Base-by-base conservation (phyloP, 1,139 yeast species). In the Scheffersomyces segobiensis region DNA sequence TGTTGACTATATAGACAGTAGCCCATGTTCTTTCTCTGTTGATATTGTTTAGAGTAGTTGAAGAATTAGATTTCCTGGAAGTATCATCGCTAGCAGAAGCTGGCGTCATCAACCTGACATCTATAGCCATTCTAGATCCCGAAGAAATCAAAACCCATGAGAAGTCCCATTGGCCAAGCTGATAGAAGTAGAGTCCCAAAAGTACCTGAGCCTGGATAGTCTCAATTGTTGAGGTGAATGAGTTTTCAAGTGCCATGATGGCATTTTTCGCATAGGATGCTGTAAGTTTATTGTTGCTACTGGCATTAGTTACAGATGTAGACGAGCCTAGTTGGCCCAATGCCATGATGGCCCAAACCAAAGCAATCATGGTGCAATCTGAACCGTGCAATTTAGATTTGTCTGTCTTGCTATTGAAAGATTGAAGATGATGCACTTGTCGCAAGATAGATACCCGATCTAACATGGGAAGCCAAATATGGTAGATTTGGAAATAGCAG, bases 1-100 rank as follows among this genome's bases (percentile, higher is more conserved):
- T 70, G 56, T 70, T 69, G 10, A 68, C 46, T 20, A 67, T 60
- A 56, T 64, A 69, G 2, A 67, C 70, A 22, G 67, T 57, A 2
- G 70, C 68, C 73, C 73, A 70, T n/a, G 73, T 70, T 52, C 73
- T 57, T 54, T 68, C 68, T 48, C 72, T 59, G 54, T 57, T 65
- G 42, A 63, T 63, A 46, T 63, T 67, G 54, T 68, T 66, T 55
- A 63, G 59, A 5, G 58, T 49, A 52, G 49, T n/a, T 12, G 53
- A 22, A 22, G 52, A 39, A 46, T 50, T 21, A 46, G 65, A 59
- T 5, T 62, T 48, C 18, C 24, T 48, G 54, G 52, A 53, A 14
- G 47, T 51, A 19, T 54, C 53, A 24, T 59, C 58, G 8, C 57
- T 65, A n/a, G 57, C 62, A n/a, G 58, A 55, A 10, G 63, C 62